These are phyloP conservation scores for Cryptococcus sp. DNA, from an alignment of 1,284 basidiomycete genomes.

Conservation along the genomic window DNA sequence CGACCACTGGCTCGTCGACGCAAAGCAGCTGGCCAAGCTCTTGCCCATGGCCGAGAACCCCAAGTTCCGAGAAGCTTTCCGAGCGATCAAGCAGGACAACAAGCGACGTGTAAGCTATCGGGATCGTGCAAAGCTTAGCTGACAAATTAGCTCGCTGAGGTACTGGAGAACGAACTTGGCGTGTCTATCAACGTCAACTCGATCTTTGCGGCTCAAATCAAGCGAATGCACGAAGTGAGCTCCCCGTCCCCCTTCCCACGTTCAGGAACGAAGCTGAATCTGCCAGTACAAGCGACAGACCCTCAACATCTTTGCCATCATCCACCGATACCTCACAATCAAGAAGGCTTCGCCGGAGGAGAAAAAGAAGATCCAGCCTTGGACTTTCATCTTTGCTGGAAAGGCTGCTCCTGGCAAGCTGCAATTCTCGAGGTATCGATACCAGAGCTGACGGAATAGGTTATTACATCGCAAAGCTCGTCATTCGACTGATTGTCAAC, in stretches of 20 bases:
- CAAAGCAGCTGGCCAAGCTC: constrained; percentile 41
- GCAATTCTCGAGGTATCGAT: not conserved
- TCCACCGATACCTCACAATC: constrained; percentile 75
- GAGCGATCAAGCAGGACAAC: constrained; percentile 75
- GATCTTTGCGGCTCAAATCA: constrained; percentile 88
- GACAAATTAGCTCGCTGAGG: constrained; percentile 53
- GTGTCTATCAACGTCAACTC: constrained; percentile 61
- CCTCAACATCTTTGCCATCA: constrained; percentile 57
- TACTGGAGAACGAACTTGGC: constrained; percentile 69
- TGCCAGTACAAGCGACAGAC: constrained; percentile 74
- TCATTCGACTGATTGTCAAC: constrained; percentile 87
- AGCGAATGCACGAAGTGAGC: constrained; percentile 53
- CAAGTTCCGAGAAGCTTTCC: constrained; percentile 70
- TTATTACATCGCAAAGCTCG: constrained; percentile 53
- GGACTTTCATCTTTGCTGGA: constrained; percentile 69
- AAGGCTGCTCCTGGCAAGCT: constrained; percentile 46
- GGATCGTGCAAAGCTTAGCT: constrained; percentile 1
- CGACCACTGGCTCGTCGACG: constrained; percentile 69
- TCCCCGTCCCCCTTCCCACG: not conserved
- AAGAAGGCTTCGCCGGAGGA: constrained; percentile 71
- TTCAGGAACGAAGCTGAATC: constrained; percentile 4
- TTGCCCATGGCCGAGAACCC: constrained; percentile 61
- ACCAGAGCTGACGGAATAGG: constrained; percentile 11
- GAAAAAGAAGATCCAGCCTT: constrained; percentile 68
- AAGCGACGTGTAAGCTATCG: constrained; percentile 57